Evolutionary conservation across 2,329 filamentous ascomycete genomes (phyloP).

Genomic region (Lasiodiplodia theobromae): DNA sequence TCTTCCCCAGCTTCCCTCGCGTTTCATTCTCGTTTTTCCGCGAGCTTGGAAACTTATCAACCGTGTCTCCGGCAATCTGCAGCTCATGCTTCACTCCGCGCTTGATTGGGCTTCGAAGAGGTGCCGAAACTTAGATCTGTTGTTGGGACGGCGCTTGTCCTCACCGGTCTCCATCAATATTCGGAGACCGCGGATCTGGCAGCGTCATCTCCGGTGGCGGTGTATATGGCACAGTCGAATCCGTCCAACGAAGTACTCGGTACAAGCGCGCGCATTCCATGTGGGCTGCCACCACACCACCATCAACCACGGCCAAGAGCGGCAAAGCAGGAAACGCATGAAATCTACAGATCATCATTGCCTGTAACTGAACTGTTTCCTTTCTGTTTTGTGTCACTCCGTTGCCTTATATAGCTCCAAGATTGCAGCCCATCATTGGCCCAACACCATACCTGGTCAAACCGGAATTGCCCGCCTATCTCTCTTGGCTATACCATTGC

Average conservation of each 20-base stretch:
- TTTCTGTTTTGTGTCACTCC: constrained; percentile 19
- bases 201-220: constrained; percentile 7
- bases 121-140: background rate
- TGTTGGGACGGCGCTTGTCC: background rate
- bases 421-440: background rate
- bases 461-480: background rate
- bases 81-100: background rate
- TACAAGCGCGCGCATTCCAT: constrained; percentile 23
- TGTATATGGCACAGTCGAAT: background rate
- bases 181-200: background rate
- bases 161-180: background rate
- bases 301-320: background rate
- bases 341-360: background rate
- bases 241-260: constrained; percentile 10
- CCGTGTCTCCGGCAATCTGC: background rate
- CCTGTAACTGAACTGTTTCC: constrained; percentile 7
- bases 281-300: constrained; percentile 1
- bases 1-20: background rate
- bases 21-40: background rate
- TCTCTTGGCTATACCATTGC: background rate
- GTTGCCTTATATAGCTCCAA: background rate
- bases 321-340: constrained; percentile 17
- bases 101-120: background rate
- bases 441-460: background rate
- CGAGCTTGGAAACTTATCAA: background rate